Conservation (phyloP, 352 stramenopile species). For the Pythium aphanidermatum region DNA sequence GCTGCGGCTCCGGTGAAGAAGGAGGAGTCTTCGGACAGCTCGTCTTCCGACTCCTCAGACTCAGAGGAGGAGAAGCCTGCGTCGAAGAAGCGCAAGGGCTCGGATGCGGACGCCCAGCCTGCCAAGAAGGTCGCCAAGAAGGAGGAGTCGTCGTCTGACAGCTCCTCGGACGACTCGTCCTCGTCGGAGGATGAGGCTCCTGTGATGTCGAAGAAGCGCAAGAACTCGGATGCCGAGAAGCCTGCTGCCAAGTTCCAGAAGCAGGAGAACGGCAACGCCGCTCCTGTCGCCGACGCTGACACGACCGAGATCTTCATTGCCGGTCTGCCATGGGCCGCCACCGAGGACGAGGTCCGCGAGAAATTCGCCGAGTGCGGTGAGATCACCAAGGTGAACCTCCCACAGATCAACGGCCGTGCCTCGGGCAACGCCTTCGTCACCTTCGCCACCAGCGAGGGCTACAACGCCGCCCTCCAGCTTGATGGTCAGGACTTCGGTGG, state of each 20-base stretch:
- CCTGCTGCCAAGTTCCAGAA: conserved; percentile 61
- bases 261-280: conserved; percentile 57
- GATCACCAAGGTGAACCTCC: conserved; percentile 79
- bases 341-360: conserved; percentile 91
- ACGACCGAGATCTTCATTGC: conserved; percentile 85
- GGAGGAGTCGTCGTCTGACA: conserved; percentile 32
- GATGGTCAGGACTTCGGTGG: conserved; percentile 93
- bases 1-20: conserved; percentile 34
- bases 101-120: conserved; percentile 21
- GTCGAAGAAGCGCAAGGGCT: conserved; percentile 12
- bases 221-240: conserved; percentile 67
- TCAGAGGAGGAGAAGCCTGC: conserved; percentile 41
- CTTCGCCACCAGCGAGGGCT: conserved; percentile 74
- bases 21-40: conserved; percentile 17
- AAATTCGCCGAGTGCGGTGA: conserved; percentile 94
- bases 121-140: conserved; percentile 35
- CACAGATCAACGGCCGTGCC: conserved; percentile 84
- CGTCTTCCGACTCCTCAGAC: conserved; percentile 32
- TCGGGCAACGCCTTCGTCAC: conserved; percentile 95
- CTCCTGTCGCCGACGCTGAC: conserved; percentile 45
- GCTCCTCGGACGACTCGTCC: conserved; percentile 33
- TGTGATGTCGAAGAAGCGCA: conserved; percentile 77
- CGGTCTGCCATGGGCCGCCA: conserved; percentile 93
- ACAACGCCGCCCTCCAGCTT: conserved; percentile 82
- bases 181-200: conserved; percentile 68